Evolutionary conservation across 78 protist genomes (phyloP).

Genomic region (Chrysochromulina tobinii): DNA sequence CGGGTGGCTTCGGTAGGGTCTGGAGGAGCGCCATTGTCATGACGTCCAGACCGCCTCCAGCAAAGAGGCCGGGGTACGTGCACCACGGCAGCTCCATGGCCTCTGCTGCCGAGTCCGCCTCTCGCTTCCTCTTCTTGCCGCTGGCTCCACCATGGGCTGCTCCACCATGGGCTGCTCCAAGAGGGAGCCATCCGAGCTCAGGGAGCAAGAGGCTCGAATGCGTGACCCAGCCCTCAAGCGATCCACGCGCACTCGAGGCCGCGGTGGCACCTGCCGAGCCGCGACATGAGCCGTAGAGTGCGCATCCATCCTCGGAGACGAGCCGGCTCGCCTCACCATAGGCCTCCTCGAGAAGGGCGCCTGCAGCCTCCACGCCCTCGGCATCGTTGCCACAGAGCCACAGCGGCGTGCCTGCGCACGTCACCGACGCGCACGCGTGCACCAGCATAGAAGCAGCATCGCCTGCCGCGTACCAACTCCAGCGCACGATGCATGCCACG

Average conservation of each 20-base stretch:
- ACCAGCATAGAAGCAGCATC: not conserved
- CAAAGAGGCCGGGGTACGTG: slow-evolving; percentile 11
- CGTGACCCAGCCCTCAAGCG: too few relatives aligned
- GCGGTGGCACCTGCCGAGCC: too few relatives aligned
- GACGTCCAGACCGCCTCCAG: slow-evolving; percentile 11
- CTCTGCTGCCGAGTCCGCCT: too few relatives aligned
- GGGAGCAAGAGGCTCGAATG: too few relatives aligned
- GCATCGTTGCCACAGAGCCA: not conserved
- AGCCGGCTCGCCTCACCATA: too few relatives aligned
- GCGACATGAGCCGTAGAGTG: not conserved
- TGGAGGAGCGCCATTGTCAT: not conserved
- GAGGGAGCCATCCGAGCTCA: too few relatives aligned
- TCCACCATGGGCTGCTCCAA: too few relatives aligned
- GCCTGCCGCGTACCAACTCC: slow-evolving; percentile 4
- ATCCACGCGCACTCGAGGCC: too few relatives aligned
- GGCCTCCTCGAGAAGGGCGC: too few relatives aligned
- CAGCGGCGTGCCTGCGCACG: not conserved
- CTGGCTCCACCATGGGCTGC: too few relatives aligned
- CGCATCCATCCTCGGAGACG: not conserved
- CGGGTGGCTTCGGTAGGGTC: not conserved
- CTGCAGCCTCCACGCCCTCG: not conserved
- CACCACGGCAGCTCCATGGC: not conserved
- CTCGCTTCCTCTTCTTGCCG: too few relatives aligned
- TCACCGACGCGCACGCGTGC: not conserved
- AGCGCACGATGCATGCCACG: not conserved